Evolutionary conservation across 441 rosid species (phyloP), one percentile per base, ranked within the genome.

Genomic region (Corymbia citriodora): DNA sequence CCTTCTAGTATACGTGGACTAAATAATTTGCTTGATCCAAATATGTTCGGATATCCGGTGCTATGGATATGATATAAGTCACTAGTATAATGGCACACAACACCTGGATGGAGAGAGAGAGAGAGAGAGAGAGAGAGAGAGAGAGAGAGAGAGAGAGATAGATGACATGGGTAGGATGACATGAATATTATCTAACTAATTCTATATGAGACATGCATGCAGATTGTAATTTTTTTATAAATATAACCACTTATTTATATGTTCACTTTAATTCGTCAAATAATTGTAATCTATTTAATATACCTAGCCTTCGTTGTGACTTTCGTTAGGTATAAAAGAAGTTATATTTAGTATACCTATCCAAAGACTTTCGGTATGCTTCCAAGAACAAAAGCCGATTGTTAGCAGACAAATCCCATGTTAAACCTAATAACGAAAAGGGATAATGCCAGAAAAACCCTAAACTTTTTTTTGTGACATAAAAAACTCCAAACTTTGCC

Each of bases 101-200:
- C 65, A 4, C 7, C 7, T 25, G 25, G 65, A 10, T 0, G 2
- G 12, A 1, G 63, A 6, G 0, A 29, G 29, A 29, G n/a, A n/a
- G n/a, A n/a, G n/a, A n/a, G n/a, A n/a, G n/a, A n/a, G n/a, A n/a
- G n/a, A n/a, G n/a, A n/a, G n/a, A n/a, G n/a, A n/a, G n/a, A n/a
- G n/a, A n/a, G n/a, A n/a, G n/a, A n/a, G n/a, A n/a, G n/a, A n/a
- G n/a, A n/a, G n/a, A n/a, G n/a, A n/a, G n/a, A n/a, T n/a, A n/a
- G 59, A 40, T 18, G 10, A 63, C 18, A 29, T 29, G 72, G 15
- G n/a, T 13, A 29, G 14, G 17, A 29, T 63, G 70, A 63, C 17
- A 63, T 63, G 70, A 19, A 55, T 55, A 55, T 55, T 57, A 57
- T 57, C 61, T 9, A 57, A 57, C 61, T 21, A 21, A 57, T 57